Evolutionary conservation across 192 early-diverging fungal genomes (phyloP).

Genomic region (Dispira simplex): DNA sequence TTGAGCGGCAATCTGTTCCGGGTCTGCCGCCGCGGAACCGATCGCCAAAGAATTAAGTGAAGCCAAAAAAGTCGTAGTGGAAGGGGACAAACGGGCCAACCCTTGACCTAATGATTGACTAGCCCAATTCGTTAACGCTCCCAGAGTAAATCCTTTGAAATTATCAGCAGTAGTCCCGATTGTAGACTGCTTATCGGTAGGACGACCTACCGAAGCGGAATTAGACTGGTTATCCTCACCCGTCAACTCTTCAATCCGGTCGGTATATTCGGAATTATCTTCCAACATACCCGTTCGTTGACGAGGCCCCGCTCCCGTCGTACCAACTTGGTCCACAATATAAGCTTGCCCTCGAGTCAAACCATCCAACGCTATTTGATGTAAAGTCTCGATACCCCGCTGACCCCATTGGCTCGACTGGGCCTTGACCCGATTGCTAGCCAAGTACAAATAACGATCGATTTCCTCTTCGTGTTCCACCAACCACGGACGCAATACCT

Average conservation of each 20-base stretch:
- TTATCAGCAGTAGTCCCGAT: background rate
- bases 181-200: too few species aligned
- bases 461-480: background rate
- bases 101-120: background rate
- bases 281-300: too few species aligned
- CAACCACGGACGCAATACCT: background rate
- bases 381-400: constrained; percentile 1
- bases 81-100: background rate
- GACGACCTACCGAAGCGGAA: background rate
- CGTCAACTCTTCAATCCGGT: background rate
- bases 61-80: background rate
- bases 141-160: background rate
- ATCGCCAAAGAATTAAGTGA: background rate
- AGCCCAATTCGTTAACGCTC: background rate
- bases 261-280: background rate
- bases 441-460: constrained; percentile 2
- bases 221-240: background rate
- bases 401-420: constrained; percentile 5
- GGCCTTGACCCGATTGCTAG: background rate
- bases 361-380: background rate
- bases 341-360: constrained; percentile 2
- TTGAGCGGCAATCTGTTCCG: background rate
- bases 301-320: background rate
- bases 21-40: background rate
- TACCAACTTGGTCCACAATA: background rate